Evolutionary conservation across 306 rosid species (phyloP).

Genomic region (Rosa multiflora): DNA sequence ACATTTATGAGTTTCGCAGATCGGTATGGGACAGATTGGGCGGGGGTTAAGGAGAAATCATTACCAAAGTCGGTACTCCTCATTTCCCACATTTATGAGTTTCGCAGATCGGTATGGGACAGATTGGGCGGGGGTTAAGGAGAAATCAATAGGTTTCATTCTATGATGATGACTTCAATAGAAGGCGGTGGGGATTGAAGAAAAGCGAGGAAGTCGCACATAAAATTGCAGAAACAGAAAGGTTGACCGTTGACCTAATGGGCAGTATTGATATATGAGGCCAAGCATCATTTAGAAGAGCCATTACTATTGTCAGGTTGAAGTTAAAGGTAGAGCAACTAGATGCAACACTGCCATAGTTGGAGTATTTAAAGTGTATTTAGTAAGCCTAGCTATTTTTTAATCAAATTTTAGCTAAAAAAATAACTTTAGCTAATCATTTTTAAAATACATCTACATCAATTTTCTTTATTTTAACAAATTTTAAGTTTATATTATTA

Average conservation of each 20-base stretch:
- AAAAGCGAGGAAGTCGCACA: background rate
- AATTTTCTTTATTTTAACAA: no score
- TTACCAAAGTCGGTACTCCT: background rate
- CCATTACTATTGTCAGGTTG: background rate
- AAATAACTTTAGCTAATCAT: no score
- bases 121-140: no score
- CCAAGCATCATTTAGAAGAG: background rate
- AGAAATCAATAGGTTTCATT: background rate
- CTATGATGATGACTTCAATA: background rate
- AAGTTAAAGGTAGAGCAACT: background rate
- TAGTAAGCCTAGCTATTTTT: no score
- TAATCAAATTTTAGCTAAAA: no score
- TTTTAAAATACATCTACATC: no score
- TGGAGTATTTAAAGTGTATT: background rate
- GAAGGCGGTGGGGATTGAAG: background rate
- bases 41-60: no score
- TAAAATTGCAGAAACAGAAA: background rate
- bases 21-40: no score
- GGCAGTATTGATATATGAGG: background rate
- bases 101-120: no score
- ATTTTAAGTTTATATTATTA: no score
- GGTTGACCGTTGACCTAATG: constrained; percentile 8
- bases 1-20: background rate
- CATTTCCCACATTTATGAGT: background rate
- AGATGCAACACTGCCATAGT: background rate